Percentiles rank a stretch among this genome's conserved stretches.
These are phyloP conservation scores for Mucor plumbeus DNA, from an alignment of 371 early-diverging fungal genomes.

Conservation along the genomic window DNA sequence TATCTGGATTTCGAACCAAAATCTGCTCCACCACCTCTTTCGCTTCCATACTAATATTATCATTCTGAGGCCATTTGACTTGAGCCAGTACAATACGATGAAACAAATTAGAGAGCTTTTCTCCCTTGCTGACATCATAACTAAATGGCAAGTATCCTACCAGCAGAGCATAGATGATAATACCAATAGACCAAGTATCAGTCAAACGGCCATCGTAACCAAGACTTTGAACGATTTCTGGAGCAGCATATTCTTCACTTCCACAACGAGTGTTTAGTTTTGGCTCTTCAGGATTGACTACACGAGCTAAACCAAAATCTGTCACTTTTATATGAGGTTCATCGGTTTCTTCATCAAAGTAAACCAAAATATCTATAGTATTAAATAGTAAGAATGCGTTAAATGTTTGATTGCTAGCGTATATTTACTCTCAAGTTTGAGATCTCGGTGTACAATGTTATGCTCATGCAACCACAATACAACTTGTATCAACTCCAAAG, in stretches of 20 bases:
- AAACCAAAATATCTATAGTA: constrained; percentile 39
- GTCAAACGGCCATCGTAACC: constrained; percentile 70
- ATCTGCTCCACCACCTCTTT: constrained; percentile 38
- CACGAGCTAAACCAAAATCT: constrained; percentile 74
- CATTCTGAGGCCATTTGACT: constrained; percentile 36
- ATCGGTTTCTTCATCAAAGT: constrained; percentile 22
- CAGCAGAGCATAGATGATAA: constrained; percentile 69
- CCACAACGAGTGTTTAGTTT: constrained; percentile 67
- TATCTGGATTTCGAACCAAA: constrained; percentile 36
- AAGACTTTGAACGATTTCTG: constrained; percentile 75
- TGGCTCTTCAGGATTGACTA: constrained; percentile 51
- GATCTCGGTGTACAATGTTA: constrained; percentile 70
- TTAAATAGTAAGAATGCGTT: neutral
- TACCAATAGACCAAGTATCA: constrained; percentile 79
- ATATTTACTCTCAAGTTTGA: constrained; percentile 71
- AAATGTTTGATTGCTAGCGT: neutral
- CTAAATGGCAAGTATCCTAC: constrained; percentile 56
- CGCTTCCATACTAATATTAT: constrained; percentile 25
- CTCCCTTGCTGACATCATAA: constrained; percentile 27
- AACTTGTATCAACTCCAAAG: constrained; percentile 55
- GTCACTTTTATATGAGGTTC: constrained; percentile 67
- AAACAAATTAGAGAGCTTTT: constrained; percentile 33
- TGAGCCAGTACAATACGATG: constrained; percentile 36
- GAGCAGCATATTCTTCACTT: constrained; percentile 83
- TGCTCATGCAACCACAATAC: constrained; percentile 65